Evolutionary conservation across 371 early-diverging fungal genomes (phyloP).

Genomic region (Synchytrium microbalum): DNA sequence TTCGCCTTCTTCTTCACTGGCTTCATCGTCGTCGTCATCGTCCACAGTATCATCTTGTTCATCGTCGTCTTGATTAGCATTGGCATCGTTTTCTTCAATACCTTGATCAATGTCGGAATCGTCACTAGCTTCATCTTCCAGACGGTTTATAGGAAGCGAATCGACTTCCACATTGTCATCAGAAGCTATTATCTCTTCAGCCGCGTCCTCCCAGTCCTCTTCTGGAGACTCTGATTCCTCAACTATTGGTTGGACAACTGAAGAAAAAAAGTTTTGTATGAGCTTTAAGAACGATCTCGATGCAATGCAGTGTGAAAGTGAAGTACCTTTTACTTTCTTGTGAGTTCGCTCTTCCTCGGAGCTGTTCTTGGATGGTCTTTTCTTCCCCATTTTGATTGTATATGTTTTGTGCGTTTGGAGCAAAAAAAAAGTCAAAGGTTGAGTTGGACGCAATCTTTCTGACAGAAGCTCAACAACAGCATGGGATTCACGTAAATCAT

Average conservation of each 20-base stretch:
- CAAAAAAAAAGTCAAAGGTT: background rate
- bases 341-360: background rate
- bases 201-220: no score
- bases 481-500: no score
- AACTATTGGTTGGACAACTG: background rate
- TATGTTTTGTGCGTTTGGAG: background rate
- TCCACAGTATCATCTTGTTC: conserved; percentile 9
- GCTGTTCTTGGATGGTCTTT: background rate
- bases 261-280: background rate
- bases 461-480: no score
- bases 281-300: background rate
- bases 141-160: no score
- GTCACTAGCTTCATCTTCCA: background rate
- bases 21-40: conserved; percentile 22
- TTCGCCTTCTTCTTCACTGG: conserved; percentile 19
- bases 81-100: conserved; percentile 3
- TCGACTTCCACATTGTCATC: no score
- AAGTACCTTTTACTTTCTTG: background rate
- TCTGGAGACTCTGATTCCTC: background rate
- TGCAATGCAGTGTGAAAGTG: background rate
- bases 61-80: background rate
- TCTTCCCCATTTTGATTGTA: background rate
- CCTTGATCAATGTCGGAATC: background rate
- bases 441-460: no score
- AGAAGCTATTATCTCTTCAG: no score